These are phyloP conservation scores for Candida lessepsii DNA, from an alignment of 805 yeast genomes.

Conservation along the genomic window DNA sequence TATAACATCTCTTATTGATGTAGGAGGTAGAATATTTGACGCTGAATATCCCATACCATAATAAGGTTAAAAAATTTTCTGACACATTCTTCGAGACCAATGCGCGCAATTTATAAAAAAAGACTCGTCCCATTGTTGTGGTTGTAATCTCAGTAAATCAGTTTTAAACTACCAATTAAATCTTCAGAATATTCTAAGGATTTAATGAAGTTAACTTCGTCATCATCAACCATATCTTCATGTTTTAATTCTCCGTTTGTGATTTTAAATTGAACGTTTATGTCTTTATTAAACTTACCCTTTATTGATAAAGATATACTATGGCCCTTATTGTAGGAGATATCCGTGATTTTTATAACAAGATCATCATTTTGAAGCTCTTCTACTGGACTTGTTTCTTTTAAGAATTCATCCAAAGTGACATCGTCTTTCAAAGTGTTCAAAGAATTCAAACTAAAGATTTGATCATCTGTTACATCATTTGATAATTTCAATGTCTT, in stretches of 20 bases:
- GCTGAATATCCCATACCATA: constrained; percentile 8
- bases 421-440: constrained; percentile 14
- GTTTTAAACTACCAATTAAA: constrained; percentile 20
- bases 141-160: neutral
- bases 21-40: constrained; percentile 20
- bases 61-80: constrained; percentile 6
- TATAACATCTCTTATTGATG: constrained; percentile 31
- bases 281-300: constrained; percentile 16
- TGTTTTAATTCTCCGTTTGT: constrained; percentile 27
- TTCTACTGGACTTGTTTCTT: constrained; percentile 15
- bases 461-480: constrained; percentile 40
- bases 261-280: constrained; percentile 25
- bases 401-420: constrained; percentile 27
- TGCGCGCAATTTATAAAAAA: neutral
- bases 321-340: constrained; percentile 13
- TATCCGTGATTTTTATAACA: constrained; percentile 22
- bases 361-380: constrained; percentile 15
- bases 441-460: constrained; percentile 32
- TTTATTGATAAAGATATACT: constrained; percentile 15
- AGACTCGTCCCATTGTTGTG: too few species aligned
- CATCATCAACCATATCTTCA: constrained; percentile 19
- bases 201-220: constrained; percentile 19
- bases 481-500: constrained; percentile 34
- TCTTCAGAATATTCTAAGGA: constrained; percentile 35
- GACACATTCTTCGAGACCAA: neutral